Evolutionary conservation across 2,329 filamentous ascomycete genomes (phyloP).

Genomic region (Simplicillium aogashimaense): DNA sequence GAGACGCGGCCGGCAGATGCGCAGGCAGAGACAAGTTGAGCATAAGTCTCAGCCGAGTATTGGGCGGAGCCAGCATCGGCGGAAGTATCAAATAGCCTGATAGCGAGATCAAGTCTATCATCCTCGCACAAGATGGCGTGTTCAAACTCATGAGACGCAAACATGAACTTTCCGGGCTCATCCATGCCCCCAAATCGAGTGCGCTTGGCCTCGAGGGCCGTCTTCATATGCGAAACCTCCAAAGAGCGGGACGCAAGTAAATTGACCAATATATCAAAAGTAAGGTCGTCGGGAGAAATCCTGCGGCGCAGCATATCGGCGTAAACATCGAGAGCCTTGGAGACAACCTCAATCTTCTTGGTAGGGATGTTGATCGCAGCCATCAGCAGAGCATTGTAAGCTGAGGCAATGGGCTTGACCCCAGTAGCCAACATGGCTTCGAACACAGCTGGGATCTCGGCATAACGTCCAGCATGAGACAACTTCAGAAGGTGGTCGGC

Average conservation of each 20-base stretch:
- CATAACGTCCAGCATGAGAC: conserved; percentile 62
- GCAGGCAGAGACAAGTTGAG: conserved; percentile 76
- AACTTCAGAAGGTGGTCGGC: conserved; percentile 72
- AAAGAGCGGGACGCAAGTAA: conserved; percentile 73
- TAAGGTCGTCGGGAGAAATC: conserved; percentile 71
- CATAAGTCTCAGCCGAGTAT: conserved; percentile 77
- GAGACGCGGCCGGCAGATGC: conserved; percentile 70
- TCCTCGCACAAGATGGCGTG: conserved; percentile 80
- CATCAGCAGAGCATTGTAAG: conserved; percentile 86
- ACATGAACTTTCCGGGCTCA: conserved; percentile 75
- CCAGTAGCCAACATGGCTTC: conserved; percentile 80
- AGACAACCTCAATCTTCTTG: conserved; percentile 73
- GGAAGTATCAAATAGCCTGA: conserved; percentile 78
- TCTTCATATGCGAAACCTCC: conserved; percentile 65
- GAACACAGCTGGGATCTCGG: conserved; percentile 83
- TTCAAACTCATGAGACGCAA: conserved; percentile 79
- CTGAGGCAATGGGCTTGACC: conserved; percentile 67
- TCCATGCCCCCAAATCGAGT: conserved; percentile 77
- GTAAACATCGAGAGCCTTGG: conserved; percentile 90
- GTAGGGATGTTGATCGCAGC: conserved; percentile 75
- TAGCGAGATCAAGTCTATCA: conserved; percentile 72
- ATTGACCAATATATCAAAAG: conserved; percentile 79
- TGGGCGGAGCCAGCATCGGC: conserved; percentile 49
- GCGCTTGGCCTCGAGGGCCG: conserved; percentile 70
- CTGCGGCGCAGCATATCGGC: conserved; percentile 88